Evolutionary conservation across 140 eudicot genomes (phyloP), one percentile per base, ranked within the genome.

Genomic region (Erigeron philadelphicus): DNA sequence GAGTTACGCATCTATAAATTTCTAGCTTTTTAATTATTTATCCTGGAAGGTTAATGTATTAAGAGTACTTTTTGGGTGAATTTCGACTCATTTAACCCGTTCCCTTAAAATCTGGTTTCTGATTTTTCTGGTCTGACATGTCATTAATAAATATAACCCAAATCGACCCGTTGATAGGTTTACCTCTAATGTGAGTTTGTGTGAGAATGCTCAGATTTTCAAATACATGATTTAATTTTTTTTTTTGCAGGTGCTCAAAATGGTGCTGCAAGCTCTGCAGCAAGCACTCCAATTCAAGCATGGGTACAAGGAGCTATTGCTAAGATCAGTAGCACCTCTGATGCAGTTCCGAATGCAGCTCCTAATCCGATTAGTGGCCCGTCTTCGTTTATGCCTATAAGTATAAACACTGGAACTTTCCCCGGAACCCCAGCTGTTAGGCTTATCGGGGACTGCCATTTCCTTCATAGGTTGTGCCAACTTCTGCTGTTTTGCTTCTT

Each of bases 241-340:
- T 54, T 69, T 79, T 82, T 66, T 68, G 31, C 81, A 91, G 98
- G 92, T 50, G 72, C 68, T 64, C 98, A 86, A 74, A 91, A 82
- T 63, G 96, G 96, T 38, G 78, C 84, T 17, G 78, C 96, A 61
- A 88, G 88, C 67, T 85, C 96, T 44, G 80, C 93, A 2, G 93
- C 96, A 73, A 86, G 88, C 76, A 87, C 94, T 31, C 98, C 93
- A 69, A 85, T 93, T 80, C 98, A 89, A 76, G 98, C 95, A 45
- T 93, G 98, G 98, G 96, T 93, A 67, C 98, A 93, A 82, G 98
- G 96, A 79, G 98, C 96, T 61, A 84, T 93, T 60, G 98, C 98
- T 58, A 93, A 93, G 79, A 93, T 93, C 73, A 93, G 95, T 69
- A 85, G 87, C 80, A 84, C 90, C 6, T 61, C 88, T 50, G 98